Percentiles rank a stretch among this genome's conserved stretches.
These are phyloP conservation scores for Leccinum fallax DNA, from an alignment of 1,284 basidiomycete species.

Conservation along the genomic window DNA sequence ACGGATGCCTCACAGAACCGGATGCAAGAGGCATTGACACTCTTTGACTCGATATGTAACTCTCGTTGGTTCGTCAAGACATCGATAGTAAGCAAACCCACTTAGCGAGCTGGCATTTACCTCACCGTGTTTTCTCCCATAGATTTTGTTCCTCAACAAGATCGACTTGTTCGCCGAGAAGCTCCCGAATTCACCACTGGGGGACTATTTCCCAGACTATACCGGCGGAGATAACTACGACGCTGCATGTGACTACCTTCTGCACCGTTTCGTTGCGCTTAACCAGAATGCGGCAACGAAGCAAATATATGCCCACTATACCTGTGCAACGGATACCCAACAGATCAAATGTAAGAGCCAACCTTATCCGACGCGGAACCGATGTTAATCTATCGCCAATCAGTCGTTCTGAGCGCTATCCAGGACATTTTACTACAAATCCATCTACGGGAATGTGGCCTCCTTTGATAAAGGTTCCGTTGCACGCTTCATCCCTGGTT, in stretches of 20 bases:
- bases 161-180: conserved; percentile 97
- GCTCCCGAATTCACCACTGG: conserved; percentile 83
- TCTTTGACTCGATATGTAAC: conserved; percentile 97
- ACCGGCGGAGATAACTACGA: conserved; percentile 84
- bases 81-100: conserved; percentile 62
- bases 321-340: conserved; percentile 87
- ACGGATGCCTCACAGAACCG: conserved; percentile 65
- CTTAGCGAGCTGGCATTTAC: background rate
- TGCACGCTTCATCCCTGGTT: conserved; percentile 1
- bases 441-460: conserved; percentile 83
- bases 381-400: conserved; percentile 9
- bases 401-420: conserved; percentile 80
- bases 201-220: conserved; percentile 90
- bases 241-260: conserved; percentile 81
- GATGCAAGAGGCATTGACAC: conserved; percentile 94
- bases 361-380: background rate
- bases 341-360: conserved; percentile 78
- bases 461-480: conserved; percentile 51
- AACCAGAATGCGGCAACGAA: conserved; percentile 88
- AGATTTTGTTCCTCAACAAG: conserved; percentile 93
- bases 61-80: conserved; percentile 93
- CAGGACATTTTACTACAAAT: conserved; percentile 84
- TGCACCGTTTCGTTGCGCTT: conserved; percentile 84
- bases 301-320: conserved; percentile 89
- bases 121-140: conserved; percentile 8